Conservation (phyloP, 2,329 filamentous ascomycete genomes). For the Talaromyces sp. region DNA sequence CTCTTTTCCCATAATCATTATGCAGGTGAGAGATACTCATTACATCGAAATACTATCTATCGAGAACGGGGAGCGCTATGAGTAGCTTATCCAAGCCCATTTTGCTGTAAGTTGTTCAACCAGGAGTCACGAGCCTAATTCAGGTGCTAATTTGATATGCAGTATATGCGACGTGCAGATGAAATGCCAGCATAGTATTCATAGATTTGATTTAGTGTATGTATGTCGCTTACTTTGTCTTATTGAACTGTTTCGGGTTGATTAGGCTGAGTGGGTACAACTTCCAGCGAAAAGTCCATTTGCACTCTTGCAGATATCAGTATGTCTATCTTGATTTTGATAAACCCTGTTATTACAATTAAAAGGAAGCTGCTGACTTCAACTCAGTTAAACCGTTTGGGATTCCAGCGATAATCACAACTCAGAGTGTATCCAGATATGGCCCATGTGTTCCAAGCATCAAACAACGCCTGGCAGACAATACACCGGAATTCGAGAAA, state of each 20-base stretch:
- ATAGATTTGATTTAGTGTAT: constrained; percentile 14
- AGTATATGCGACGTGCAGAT: constrained; percentile 11
- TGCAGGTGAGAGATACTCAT: neutral
- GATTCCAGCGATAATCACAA: constrained; percentile 2
- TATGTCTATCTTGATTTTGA: neutral
- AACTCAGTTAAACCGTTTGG: neutral
- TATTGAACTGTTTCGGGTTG: neutral
- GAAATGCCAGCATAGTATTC: neutral
- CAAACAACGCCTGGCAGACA: neutral
- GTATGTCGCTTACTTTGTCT: neutral
- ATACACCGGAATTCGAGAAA: constrained; percentile 3
- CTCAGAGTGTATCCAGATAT: neutral
- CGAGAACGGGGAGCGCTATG: neutral
- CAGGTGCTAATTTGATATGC: neutral
- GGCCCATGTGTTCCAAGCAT: constrained; percentile 11
- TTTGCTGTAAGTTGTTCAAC: neutral
- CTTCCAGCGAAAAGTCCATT: constrained; percentile 9
- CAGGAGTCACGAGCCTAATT: too few species aligned
- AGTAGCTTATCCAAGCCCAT: constrained; percentile 1
- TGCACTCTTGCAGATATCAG: constrained; percentile 5
- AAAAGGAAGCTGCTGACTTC: neutral
- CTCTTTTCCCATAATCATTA: too few species aligned
- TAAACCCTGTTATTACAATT: neutral
- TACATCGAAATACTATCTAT: neutral
- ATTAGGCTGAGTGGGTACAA: neutral